Conservation (phyloP, 257 asterid species). For the Solanum etuberosum region DNA sequence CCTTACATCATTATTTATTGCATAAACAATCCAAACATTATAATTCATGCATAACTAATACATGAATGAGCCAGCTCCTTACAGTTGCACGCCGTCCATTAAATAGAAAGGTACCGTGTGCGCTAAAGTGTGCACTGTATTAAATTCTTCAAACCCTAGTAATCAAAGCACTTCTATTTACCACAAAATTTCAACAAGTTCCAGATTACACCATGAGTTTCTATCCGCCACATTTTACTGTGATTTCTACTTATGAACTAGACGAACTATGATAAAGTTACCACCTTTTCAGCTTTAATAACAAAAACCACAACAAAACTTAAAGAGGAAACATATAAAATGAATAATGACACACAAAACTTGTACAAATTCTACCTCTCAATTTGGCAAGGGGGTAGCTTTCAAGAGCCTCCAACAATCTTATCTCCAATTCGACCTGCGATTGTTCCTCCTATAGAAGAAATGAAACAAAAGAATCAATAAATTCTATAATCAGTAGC, state of each 20-base stretch:
- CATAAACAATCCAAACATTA: not conserved
- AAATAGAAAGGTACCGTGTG: not conserved
- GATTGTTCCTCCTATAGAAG: slow-evolving; percentile 43
- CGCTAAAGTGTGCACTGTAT: not conserved
- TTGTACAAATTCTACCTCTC: slow-evolving; percentile 26
- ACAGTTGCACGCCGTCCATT: not conserved
- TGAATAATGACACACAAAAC: not conserved
- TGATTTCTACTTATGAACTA: not conserved
- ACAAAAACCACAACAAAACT: not conserved
- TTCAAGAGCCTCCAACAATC: slow-evolving; percentile 77
- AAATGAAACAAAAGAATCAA: not conserved
- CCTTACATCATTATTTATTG: not conserved
- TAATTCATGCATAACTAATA: not conserved
- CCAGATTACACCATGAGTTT: not conserved
- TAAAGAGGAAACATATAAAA: not conserved
- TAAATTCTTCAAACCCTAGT: not conserved
- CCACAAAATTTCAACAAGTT: not conserved
- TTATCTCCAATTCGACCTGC: slow-evolving; percentile 85
- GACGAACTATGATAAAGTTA: not conserved
- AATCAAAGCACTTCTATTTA: not conserved
- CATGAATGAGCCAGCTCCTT: not conserved
- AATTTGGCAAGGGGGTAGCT: slow-evolving; percentile 83
- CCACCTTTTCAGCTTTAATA: not conserved
- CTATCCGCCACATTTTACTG: not conserved
- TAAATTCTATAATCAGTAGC: not conserved